Evolutionary conservation across 2,329 filamentous ascomycete genomes (phyloP), one percentile per base, ranked within the genome.

Genomic region (Cordyceps militaris): DNA sequence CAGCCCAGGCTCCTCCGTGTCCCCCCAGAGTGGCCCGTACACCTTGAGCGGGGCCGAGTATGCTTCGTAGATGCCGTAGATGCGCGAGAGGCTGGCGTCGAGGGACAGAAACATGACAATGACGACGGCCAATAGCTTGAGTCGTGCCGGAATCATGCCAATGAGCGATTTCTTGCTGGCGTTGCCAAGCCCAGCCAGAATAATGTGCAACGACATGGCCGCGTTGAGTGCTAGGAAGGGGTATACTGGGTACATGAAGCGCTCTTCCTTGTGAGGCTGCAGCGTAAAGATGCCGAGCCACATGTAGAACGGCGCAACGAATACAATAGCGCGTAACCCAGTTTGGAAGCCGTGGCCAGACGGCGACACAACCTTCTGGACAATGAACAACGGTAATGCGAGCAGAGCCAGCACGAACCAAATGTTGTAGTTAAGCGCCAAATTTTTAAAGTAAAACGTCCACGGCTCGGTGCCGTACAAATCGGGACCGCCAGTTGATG

Each of bases 191-290:
- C 87, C 86, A 13, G 85, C 79, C 16, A 97, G 79, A 1, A 95
- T 67, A 59, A 95, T 87, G 70, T 97, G 91, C 36, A 95, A 76
- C 4, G 89, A 83, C 55, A 97, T 81, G 9, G 93, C 89, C 3
- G 92, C 92, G 66, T 96, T 97, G 36, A 99, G 78, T 0, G 89
- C 88, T 38, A 99, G 78, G 62, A 93, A 91, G 1, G 94, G 94
- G 66, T 99, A 99, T 2, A 85, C 89, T 0, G 94, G 94, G 67
- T 96, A 99, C 92, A 99, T 97, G 76, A 99, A 99, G 7, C 94
- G 82, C 73, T 99, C 94, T 70, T 99, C 94, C 68, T 99, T 99
- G 74, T 99, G 94, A 16, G 94, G 90, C 69, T 99, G 94, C 9
- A 88, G 70, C 0, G 89, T 93, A 74, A 99, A 97, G 61, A 97